Conservation (phyloP, 192 early-diverging fungal species). For the Coemansia pectinata region DNA sequence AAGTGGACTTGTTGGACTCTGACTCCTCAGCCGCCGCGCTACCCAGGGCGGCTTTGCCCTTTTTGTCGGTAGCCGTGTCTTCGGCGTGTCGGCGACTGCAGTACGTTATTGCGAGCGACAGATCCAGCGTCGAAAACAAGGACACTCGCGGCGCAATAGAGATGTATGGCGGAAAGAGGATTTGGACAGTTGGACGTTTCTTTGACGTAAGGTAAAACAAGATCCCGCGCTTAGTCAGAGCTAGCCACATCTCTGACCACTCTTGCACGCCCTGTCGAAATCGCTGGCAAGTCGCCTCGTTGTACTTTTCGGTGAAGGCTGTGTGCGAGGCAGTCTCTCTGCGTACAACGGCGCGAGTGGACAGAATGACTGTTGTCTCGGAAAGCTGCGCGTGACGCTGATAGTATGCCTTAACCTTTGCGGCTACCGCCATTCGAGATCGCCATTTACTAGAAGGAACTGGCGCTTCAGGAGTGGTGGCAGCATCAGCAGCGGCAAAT, state of each 20-base stretch:
- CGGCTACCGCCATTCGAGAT: slow-evolving; percentile 20
- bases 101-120: slow-evolving; percentile 52
- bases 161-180: slow-evolving; percentile 31
- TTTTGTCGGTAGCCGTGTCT: not conserved
- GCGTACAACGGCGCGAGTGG: slow-evolving; percentile 41
- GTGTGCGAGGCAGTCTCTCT: slow-evolving; percentile 26
- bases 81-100: slow-evolving; percentile 6
- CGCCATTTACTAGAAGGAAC: slow-evolving; percentile 9
- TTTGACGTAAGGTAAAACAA: slow-evolving; percentile 36
- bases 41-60: slow-evolving; percentile 12
- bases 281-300: slow-evolving; percentile 38
- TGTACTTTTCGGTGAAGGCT: slow-evolving; percentile 36
- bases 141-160: slow-evolving; percentile 42
- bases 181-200: slow-evolving; percentile 25
- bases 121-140: slow-evolving; percentile 53
- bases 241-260: slow-evolving; percentile 55
- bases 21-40: slow-evolving; percentile 16
- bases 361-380: slow-evolving; percentile 34
- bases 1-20: slow-evolving; percentile 11
- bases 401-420: slow-evolving; percentile 35
- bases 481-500: not conserved
- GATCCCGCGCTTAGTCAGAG: slow-evolving; percentile 39
- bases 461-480: not conserved
- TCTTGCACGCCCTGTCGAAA: slow-evolving; percentile 35
- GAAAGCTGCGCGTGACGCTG: slow-evolving; percentile 26